These are phyloP conservation scores for Straminergon stramineum DNA, from an alignment of 225 moss, liverwort and hornwort species.

Conservation along the genomic window DNA sequence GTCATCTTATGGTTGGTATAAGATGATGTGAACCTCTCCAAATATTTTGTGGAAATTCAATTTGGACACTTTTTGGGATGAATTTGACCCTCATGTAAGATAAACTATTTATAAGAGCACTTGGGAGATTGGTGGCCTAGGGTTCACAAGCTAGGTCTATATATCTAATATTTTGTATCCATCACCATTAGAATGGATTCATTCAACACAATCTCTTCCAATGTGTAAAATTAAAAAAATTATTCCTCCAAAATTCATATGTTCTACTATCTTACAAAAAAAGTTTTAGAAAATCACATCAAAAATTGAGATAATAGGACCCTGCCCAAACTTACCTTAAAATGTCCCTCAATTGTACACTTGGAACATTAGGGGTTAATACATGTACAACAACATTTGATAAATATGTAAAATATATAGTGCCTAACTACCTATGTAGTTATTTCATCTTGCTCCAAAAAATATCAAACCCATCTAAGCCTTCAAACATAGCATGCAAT, in stretches of 20 bases:
- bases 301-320: neutral
- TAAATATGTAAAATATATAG: neutral
- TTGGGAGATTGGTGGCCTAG: neutral
- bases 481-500: neutral
- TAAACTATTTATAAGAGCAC: neutral
- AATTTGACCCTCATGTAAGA: neutral
- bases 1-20: neutral
- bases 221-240: too few species aligned
- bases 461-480: neutral
- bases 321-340: neutral
- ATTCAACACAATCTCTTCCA: too few species aligned
- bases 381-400: neutral
- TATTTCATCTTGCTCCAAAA: neutral
- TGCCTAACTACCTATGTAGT: fast-evolving
- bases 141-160: neutral
- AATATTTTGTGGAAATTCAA: neutral
- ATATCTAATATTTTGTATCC: neutral
- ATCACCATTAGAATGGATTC: neutral
- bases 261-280: neutral
- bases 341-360: neutral
- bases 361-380: neutral
- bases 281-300: neutral
- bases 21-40: neutral
- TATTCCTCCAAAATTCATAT: neutral
- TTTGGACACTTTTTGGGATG: neutral